phyloP scores from a whole-genome alignment of 805 yeast genomes.

The Candida hispaniensis region DNA sequence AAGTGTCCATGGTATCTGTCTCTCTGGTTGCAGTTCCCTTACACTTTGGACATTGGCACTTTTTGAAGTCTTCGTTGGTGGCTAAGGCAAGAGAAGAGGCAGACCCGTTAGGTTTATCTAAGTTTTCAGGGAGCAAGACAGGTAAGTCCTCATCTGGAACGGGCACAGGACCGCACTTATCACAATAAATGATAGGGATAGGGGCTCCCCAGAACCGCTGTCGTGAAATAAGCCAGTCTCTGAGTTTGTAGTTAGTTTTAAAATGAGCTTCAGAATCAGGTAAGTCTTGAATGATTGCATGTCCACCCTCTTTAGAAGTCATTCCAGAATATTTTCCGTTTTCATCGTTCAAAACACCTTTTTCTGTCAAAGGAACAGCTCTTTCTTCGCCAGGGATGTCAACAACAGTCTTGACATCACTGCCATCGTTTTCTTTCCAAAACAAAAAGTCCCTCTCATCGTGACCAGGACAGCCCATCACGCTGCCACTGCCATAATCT shows the following conservation, averaged over 20 bases:
- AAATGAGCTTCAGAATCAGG: slow-evolving; percentile 17
- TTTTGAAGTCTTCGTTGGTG: slow-evolving; percentile 53
- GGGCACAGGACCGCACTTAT: slow-evolving; percentile 76
- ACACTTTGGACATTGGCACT: slow-evolving; percentile 75
- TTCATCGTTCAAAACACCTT: slow-evolving; percentile 41
- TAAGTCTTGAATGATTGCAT: slow-evolving; percentile 37
- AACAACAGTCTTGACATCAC: slow-evolving; percentile 34
- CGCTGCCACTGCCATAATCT: slow-evolving; percentile 83
- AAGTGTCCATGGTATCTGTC: slow-evolving; percentile 97
- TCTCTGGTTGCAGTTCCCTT: slow-evolving; percentile 62
- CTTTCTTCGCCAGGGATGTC: slow-evolving; percentile 29
- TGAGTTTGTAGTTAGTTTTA: slow-evolving; percentile 35
- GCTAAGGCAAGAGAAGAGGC: slow-evolving; percentile 33
- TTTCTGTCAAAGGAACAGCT: slow-evolving; percentile 29
- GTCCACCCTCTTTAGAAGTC: slow-evolving; percentile 41
- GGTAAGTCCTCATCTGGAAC: slow-evolving; percentile 86
- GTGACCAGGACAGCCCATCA: slow-evolving; percentile 97
- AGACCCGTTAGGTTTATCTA: slow-evolving; percentile 47
- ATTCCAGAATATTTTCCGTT: slow-evolving; percentile 45
- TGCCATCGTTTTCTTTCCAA: slow-evolving; percentile 57
- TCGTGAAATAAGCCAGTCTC: slow-evolving; percentile 93
- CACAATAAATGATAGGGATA: slow-evolving; percentile 87
- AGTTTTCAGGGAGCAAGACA: slow-evolving; percentile 51
- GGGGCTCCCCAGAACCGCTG: slow-evolving; percentile 99
- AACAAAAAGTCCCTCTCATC: slow-evolving; percentile 75